Base-by-base conservation (phyloP, 805 yeast species). In the Lachancea cidri region DNA sequence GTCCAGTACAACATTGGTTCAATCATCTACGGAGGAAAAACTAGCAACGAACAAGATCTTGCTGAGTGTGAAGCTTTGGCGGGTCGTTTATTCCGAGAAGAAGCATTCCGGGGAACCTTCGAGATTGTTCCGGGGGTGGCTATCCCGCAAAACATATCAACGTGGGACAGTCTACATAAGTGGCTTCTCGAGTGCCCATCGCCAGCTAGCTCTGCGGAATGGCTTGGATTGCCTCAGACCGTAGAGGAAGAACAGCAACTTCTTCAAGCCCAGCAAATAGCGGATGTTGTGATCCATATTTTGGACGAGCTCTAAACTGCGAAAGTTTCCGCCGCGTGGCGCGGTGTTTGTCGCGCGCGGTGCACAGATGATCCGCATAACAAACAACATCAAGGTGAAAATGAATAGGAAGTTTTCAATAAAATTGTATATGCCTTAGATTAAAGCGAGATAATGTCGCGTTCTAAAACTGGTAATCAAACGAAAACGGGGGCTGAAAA, bases 21-120 rank as follows among this genome's bases (percentile, higher is more conserved):
- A 11, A 48, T 55, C 18, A 47, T 53, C 4, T 57, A 57, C 38
- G 65, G 64, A 22, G 83, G 87, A 18, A 81, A 81, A 52, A 65
- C 77, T 18, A 74, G 73, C 41, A 53, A 59, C 36, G 44, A 32
- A 0, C 42, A 54, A 0, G 86, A 84, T 58, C 46, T 62, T 5
- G 24, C 54, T 8, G 60, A 53, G 36, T 54, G 35, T 41, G 45
- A 16, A 13, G 32, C 1, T 17, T 45, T 18, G 45, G 49, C 33
- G 13, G 32, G 15, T 36, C 35, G 24, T 20, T 48, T 35, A 45
- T 54, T 35, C 19, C 16, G 34, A 5, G 36, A 35, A 20, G 35
- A 45, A 3, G 19, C 44, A 17, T 17, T 38, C 17, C 17, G 7
- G 14, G 25, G 33, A 20, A 35, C 22, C 16, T 36, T 37, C 25